Evolutionary conservation across 129 eudicot genomes (phyloP), one percentile per base, ranked within the genome.

Genomic region (Chrysanthemum makinoi): DNA sequence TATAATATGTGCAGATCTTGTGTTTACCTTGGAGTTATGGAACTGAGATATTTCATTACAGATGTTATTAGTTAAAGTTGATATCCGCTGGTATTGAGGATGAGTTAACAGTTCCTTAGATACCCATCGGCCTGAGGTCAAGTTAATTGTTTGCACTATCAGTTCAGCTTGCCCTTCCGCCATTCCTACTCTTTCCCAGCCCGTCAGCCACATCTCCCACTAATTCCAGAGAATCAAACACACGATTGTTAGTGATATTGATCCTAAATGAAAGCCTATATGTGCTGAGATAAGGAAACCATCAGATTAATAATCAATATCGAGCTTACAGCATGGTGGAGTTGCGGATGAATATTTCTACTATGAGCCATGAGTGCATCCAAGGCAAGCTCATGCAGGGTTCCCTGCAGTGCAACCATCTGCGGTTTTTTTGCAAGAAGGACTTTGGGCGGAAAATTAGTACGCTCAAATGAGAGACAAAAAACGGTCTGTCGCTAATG

Each of bases 161-260:
- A 93, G 67, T 51, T 85, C 88, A 2, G 92, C 90, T 20, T 89
- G 82, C 12, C 89, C 84, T 75, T 79, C 64, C n/a, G 72, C 62
- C 71, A 62, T 77, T 54, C 77, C 88, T 24, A 70, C 88, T 30
- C 82, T 77, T 79, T 74, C 83, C 92, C 91, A 87, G 20, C 79
- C 79, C 52, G 68, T 65, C 66, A 93, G 13, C 98, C 96, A 89
- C 63, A 73, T 87, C 47, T 63, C 81, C 94, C 96, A 88, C 97
- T 91, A 68, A 5, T 17, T 19, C 44, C 73, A 30, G 63, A 55
- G 10, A 3, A 62, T 4, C 19, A 75, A 72, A 35, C 24, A 67
- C 6, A 53, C 35, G 11, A 51, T 39, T 0, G 48, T 22, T 69
- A 69, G 13, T 2, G 22, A 18, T 18, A 9, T 26, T 57, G 63